Base-by-base conservation (phyloP, 2,329 filamentous ascomycete genomes). In the Scedosporium aurantiacum region DNA sequence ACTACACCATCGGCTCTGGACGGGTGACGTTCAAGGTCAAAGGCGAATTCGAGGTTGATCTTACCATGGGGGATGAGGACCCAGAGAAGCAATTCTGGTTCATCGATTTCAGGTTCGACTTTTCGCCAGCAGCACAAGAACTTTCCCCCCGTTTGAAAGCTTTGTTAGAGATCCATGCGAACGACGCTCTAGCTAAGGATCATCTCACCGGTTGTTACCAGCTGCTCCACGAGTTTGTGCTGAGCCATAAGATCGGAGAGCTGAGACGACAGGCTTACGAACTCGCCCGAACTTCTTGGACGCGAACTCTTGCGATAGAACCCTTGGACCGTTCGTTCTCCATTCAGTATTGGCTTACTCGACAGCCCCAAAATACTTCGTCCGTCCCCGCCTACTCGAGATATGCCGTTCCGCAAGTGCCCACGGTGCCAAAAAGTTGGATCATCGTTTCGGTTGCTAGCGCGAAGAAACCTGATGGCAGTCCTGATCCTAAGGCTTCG, bases 181-280 rank as follows among this genome's bases (percentile, higher is more conserved):
- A 99, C 70, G 79, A 82, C 16, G 78, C 83, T 5, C 80, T 99
- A 12, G 79, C 78, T 52, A 81, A 80, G 55, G 84, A 89, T 56
- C 91, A 93, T 2, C 74, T 99, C 5, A 70, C 76, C 6, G 92
- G 90, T 6, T 94, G 92, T 68, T 97, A 95, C 72, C 83, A 89
- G 61, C 89, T 92, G 65, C 77, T 97, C 2, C 92, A 97, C 72
- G 91, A 93, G 69, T 86, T 95, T 64, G 83, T 92, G 3, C 76
- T 99, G 61, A 97, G 91, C 0, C 88, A 94, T 73, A 97, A 99
- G 76, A 88, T 99, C 66, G 87, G 84, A 65, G 86, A 94, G 65
- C 81, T 96, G 55, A 84, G 84, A 66, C 85, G 85, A 64, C 94
- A 99, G 76, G 90, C 90, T 2, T 65, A 81, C 28, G 84, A 87